These are phyloP conservation scores for Coemansia sp. DNA, from an alignment of 192 early-diverging fungal genomes.

Conservation along the genomic window DNA sequence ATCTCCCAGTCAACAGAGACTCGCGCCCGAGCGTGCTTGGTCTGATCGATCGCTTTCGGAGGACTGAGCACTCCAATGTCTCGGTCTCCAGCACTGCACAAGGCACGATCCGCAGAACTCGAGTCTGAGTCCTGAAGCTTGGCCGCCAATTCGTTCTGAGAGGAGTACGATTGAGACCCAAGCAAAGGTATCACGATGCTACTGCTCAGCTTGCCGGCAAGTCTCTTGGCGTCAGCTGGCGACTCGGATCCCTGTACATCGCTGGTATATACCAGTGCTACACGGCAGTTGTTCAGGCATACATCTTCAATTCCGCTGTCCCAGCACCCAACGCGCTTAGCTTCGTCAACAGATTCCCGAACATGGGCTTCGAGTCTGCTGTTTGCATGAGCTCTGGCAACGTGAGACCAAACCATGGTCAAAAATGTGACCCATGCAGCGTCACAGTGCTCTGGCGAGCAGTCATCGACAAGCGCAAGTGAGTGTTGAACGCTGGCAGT, in stretches of 20 bases:
- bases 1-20: slow-evolving; percentile 53
- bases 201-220: slow-evolving; percentile 8
- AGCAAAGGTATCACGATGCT: slow-evolving; percentile 12
- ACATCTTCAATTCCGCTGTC: slow-evolving; percentile 26
- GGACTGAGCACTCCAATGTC: neutral
- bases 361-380: slow-evolving; percentile 14
- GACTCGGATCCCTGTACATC: neutral
- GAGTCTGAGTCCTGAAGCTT: neutral
- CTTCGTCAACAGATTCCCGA: slow-evolving; percentile 3
- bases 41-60: slow-evolving; percentile 25
- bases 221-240: neutral
- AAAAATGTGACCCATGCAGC: slow-evolving; percentile 29
- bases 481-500: slow-evolving; percentile 6
- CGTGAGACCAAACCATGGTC: slow-evolving; percentile 30
- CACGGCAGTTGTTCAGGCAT: slow-evolving; percentile 14
- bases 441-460: slow-evolving; percentile 12
- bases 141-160: neutral
- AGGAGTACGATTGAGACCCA: neutral
- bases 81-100: slow-evolving; percentile 10
- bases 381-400: slow-evolving; percentile 7
- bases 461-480: slow-evolving; percentile 17
- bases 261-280: neutral
- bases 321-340: slow-evolving; percentile 29
- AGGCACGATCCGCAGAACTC: slow-evolving; percentile 20
- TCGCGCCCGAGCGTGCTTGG: slow-evolving; percentile 44